Percentiles rank a stretch among this genome's conserved stretches.
phyloP scores from a whole-genome alignment of 2,329 filamentous ascomycete species.

The Calonectria henricotiae region DNA sequence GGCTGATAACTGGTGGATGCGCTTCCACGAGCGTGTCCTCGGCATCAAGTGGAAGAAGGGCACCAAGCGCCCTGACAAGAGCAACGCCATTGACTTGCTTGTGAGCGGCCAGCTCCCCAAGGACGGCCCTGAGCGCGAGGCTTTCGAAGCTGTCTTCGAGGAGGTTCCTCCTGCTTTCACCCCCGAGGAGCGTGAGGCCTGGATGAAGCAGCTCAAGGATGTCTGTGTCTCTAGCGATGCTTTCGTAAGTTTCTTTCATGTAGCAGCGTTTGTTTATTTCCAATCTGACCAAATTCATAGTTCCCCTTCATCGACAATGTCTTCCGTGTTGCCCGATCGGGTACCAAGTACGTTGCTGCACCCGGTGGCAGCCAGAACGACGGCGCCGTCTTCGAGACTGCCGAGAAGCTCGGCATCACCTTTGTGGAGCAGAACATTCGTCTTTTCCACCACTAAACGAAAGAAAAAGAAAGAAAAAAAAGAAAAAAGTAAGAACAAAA shows the following conservation, averaged over 20 bases:
- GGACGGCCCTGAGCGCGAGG: conserved; percentile 85
- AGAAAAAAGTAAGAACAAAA: background rate
- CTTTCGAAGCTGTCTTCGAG: conserved; percentile 92
- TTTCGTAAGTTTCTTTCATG: conserved; percentile 79
- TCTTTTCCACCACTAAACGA: conserved; percentile 90
- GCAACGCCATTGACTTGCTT: conserved; percentile 96
- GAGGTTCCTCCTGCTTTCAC: conserved; percentile 89
- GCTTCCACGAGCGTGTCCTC: conserved; percentile 93
- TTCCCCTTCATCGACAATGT: conserved; percentile 99
- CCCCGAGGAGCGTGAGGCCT: conserved; percentile 85
- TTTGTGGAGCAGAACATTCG: conserved; percentile 96
- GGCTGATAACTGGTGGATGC: conserved; percentile 99
- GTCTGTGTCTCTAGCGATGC: conserved; percentile 95
- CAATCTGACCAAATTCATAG: conserved; percentile 62
- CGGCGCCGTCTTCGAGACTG: conserved; percentile 85
- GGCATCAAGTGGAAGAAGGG: conserved; percentile 97
- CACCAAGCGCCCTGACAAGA: conserved; percentile 96
- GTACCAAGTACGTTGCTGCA: conserved; percentile 95
- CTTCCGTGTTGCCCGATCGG: conserved; percentile 89
- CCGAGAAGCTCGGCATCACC: conserved; percentile 77
- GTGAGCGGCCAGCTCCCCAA: conserved; percentile 92
- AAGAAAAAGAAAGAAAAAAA: background rate
- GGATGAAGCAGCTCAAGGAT: conserved; percentile 85
- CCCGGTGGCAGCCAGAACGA: conserved; percentile 94
- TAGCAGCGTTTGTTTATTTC: background rate